These are phyloP conservation scores for Picea abies DNA, from an alignment of 83 land plant genomes.

Conservation along the genomic window DNA sequence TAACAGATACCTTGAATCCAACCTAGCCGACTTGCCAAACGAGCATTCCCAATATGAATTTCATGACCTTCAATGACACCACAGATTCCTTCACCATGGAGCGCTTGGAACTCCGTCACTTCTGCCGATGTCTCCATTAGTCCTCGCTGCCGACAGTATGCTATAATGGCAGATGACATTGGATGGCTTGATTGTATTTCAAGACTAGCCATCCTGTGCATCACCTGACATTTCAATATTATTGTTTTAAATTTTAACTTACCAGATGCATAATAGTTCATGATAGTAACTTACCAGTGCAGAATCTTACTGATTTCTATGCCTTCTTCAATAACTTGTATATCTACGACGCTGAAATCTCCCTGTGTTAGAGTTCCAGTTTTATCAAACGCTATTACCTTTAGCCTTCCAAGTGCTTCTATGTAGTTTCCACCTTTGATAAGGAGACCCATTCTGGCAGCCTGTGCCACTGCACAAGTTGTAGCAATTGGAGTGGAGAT, in stretches of 20 bases:
- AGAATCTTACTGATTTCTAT: slow-evolving; percentile 36
- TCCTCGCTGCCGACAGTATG: slow-evolving; percentile 52
- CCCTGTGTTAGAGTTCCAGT: slow-evolving; percentile 94
- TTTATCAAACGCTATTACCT: slow-evolving; percentile 85
- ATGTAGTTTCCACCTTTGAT: slow-evolving; percentile 83
- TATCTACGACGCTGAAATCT: slow-evolving; percentile 65
- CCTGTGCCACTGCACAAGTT: slow-evolving; percentile 83
- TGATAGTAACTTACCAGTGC: slow-evolving; percentile 57
- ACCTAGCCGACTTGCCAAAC: slow-evolving; percentile 64
- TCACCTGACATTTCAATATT: not conserved
- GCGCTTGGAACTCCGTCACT: slow-evolving; percentile 62
- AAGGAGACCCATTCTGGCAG: slow-evolving; percentile 76
- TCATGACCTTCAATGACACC: slow-evolving; percentile 71
- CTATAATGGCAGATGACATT: slow-evolving; percentile 82
- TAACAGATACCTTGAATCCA: slow-evolving; percentile 31
- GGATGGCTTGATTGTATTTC: slow-evolving; percentile 96
- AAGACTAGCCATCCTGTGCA: slow-evolving; percentile 82
- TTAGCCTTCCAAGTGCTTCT: slow-evolving; percentile 68
- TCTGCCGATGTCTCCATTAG: slow-evolving; percentile 56
- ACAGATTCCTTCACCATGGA: slow-evolving; percentile 82
- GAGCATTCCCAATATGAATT: slow-evolving; percentile 74
- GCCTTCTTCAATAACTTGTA: slow-evolving; percentile 41
- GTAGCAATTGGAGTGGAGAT: slow-evolving; percentile 94
- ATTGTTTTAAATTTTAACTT: too few relatives aligned
- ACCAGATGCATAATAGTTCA: not conserved